Percentiles rank a stretch among this genome's conserved stretches.
Conservation (phyloP, 495 filamentous ascomycete genomes). For the Trichoderma erinaceum region DNA sequence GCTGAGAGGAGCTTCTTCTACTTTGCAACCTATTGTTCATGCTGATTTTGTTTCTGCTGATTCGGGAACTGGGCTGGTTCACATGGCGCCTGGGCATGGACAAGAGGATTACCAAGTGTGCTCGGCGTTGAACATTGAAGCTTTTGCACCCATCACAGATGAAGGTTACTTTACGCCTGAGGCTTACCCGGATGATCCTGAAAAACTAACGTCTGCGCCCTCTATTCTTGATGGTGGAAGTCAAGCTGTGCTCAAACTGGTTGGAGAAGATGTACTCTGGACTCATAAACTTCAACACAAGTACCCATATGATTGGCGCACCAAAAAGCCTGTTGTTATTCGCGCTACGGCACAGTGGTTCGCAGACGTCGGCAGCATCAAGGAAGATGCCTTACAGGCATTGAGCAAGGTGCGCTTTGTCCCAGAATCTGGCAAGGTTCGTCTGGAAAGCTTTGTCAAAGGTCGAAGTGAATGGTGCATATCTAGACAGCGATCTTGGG, state of each 20-base stretch:
- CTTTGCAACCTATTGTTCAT: conserved; percentile 62
- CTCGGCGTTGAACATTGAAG: conserved; percentile 53
- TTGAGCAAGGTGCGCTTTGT: conserved; percentile 70
- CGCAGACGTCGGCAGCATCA: conserved; percentile 80
- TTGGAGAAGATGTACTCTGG: conserved; percentile 54
- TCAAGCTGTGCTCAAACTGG: conserved; percentile 58
- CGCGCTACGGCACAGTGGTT: conserved; percentile 97
- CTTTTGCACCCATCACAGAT: conserved; percentile 75
- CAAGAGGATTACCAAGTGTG: conserved; percentile 94
- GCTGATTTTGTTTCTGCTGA: conserved; percentile 81
- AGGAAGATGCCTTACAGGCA: conserved; percentile 58
- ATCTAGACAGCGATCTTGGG: conserved; percentile 95
- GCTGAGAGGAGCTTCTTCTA: conserved; percentile 48
- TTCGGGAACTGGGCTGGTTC: conserved; percentile 88
- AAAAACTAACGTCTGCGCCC: conserved; percentile 42
- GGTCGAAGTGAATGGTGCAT: conserved; percentile 96
- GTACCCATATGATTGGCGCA: conserved; percentile 96
- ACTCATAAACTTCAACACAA: conserved; percentile 74
- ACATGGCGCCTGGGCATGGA: conserved; percentile 90
- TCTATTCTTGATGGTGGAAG: conserved; percentile 54
- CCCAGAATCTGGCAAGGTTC: conserved; percentile 60
- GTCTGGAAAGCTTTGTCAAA: conserved; percentile 77
- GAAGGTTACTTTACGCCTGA: conserved; percentile 70
- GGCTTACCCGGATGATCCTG: conserved; percentile 61
- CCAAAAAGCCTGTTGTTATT: conserved; percentile 84